Percentiles rank a stretch among this genome's conserved stretches.
phyloP scores from a whole-genome alignment of 1,284 basidiomycete genomes.

The Microbotryomycetes sp. region DNA sequence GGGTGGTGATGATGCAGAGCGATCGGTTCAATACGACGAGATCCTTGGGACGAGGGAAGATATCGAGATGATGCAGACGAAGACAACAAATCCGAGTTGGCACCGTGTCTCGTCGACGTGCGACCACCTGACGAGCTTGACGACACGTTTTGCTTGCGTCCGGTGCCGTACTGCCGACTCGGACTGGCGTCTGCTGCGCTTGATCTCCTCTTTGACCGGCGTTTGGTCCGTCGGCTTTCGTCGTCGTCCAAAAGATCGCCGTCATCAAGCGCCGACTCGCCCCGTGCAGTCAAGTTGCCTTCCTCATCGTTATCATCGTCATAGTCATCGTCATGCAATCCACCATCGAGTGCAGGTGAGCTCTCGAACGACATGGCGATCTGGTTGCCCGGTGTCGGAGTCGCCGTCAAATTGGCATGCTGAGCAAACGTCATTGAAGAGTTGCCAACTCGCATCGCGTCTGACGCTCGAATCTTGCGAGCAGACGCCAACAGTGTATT shows the following conservation, averaged over 20 bases:
- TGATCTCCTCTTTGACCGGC: neutral
- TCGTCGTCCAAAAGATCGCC: neutral
- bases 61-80: neutral
- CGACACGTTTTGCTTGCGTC: neutral
- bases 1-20: constrained; percentile 18
- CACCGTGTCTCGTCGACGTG: neutral
- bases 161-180: neutral
- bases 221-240: neutral
- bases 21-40: neutral
- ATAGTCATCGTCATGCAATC: constrained; percentile 15
- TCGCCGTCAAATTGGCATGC: neutral
- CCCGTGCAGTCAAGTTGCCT: constrained; percentile 8
- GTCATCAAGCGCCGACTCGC: neutral
- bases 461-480: neutral
- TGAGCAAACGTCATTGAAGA: neutral
- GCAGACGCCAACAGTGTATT: neutral
- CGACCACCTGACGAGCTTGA: neutral
- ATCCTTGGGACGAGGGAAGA: too few relatives aligned
- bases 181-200: neutral
- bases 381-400: neutral
- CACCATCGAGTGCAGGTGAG: neutral
- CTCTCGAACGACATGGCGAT: neutral
- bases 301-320: constrained; percentile 7
- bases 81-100: neutral
- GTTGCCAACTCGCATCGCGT: too few relatives aligned